These are phyloP conservation scores for Septoria linicola DNA, from an alignment of 2,329 filamentous ascomycete genomes.

Conservation along the genomic window DNA sequence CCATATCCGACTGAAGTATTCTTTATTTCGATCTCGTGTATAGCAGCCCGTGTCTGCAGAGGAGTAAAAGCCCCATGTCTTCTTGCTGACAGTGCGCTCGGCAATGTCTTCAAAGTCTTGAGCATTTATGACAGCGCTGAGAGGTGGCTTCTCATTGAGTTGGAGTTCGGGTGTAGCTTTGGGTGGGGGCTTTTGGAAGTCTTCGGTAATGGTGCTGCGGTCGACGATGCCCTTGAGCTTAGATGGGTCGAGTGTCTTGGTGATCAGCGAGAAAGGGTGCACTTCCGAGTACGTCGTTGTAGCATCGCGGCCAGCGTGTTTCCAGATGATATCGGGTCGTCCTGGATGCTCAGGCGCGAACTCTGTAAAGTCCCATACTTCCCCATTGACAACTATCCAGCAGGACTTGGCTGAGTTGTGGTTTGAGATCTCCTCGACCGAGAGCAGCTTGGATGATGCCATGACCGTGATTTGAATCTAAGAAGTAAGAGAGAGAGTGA, in stretches of 20 bases:
- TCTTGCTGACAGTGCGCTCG: conserved; percentile 38
- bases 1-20: conserved; percentile 47
- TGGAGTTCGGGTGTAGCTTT: conserved; percentile 33
- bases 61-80: conserved; percentile 50
- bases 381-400: conserved; percentile 68
- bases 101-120: conserved; percentile 50
- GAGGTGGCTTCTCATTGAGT: conserved; percentile 44
- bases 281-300: conserved; percentile 54
- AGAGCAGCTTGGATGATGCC: conserved; percentile 21
- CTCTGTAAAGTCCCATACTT: conserved; percentile 67
- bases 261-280: conserved; percentile 48
- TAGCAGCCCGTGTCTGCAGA: conserved; percentile 52
- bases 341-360: conserved; percentile 64
- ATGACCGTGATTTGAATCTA: conserved; percentile 4
- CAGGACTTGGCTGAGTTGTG: conserved; percentile 38
- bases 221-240: conserved; percentile 42
- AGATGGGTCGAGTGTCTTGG: conserved; percentile 44
- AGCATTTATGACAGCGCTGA: conserved; percentile 48
- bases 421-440: conserved; percentile 33
- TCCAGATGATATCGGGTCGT: conserved; percentile 54
- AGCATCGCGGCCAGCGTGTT: conserved; percentile 56
- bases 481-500: neutral
- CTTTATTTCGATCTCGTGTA: conserved; percentile 46
- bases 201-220: conserved; percentile 28
- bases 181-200: conserved; percentile 36